A percentile compares a stretch with the other conserved stretches of the same genome.
phyloP scores from a whole-genome alignment of 805 yeast species.

The Candida arabinofermentans region DNA sequence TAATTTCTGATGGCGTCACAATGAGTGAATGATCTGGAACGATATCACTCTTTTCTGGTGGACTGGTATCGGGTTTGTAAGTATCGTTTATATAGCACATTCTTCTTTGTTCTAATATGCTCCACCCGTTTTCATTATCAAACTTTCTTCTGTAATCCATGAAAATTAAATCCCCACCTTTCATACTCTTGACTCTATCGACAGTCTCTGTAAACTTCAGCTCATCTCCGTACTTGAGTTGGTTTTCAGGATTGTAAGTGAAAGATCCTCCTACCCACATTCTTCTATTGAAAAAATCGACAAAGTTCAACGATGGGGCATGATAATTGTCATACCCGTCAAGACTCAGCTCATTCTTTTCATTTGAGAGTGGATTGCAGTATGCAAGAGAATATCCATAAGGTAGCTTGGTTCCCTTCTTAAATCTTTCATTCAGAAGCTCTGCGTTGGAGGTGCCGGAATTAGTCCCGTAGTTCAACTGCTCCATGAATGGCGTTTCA shows the following conservation, averaged over 20 bases:
- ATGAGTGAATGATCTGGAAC: conserved; percentile 24
- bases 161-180: conserved; percentile 35
- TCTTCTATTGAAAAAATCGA: conserved; percentile 46
- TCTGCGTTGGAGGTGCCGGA: not conserved
- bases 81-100: conserved; percentile 55
- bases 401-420: conserved; percentile 27
- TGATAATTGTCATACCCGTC: conserved; percentile 86
- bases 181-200: conserved; percentile 31
- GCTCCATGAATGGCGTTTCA: conserved; percentile 13
- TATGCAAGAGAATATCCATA: conserved; percentile 64
- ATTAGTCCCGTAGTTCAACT: not conserved
- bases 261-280: conserved; percentile 80
- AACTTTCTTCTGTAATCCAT: conserved; percentile 56
- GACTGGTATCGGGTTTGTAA: conserved; percentile 6
- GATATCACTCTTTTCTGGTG: not conserved
- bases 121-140: conserved; percentile 20
- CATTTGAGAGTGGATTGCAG: conserved; percentile 55
- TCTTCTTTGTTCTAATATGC: conserved; percentile 50
- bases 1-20: conserved; percentile 36
- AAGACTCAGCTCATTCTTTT: conserved; percentile 39
- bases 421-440: conserved; percentile 13
- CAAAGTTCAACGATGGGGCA: conserved; percentile 43
- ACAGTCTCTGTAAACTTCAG: conserved; percentile 54
- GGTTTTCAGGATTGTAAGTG: conserved; percentile 30
- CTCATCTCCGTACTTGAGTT: conserved; percentile 34